Evolutionary conservation across 2,329 filamentous ascomycete species (phyloP).

Genomic region (Fusarium beomiforme): DNA sequence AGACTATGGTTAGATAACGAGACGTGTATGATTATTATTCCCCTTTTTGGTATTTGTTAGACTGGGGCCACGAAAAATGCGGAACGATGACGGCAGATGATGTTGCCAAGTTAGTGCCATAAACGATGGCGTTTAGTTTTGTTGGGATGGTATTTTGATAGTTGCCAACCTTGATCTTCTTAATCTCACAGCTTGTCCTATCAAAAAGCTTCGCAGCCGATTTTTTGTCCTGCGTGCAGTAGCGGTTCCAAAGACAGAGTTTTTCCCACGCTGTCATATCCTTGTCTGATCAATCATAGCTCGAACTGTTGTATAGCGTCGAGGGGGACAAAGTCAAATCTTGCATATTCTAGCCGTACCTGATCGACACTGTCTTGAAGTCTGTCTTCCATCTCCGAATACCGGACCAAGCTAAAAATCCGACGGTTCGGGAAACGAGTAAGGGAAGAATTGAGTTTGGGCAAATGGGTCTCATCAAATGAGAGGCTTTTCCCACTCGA

Average conservation of each 20-base stretch:
- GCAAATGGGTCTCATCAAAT: conserved; percentile 23
- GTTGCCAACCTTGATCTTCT: background rate
- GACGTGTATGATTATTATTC: conserved; percentile 30
- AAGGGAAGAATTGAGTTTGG: conserved; percentile 23
- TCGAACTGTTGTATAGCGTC: background rate
- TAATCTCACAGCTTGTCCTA: background rate
- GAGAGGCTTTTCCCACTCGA: background rate
- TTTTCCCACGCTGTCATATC: conserved; percentile 10
- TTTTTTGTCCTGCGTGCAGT: background rate
- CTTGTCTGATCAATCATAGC: conserved; percentile 15
- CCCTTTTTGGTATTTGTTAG: conserved; percentile 7
- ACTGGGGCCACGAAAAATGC: conserved; percentile 5
- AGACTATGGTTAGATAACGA: background rate
- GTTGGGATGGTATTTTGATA: conserved; percentile 6
- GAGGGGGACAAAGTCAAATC: conserved; percentile 10
- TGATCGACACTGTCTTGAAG: conserved; percentile 20
- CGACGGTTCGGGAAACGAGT: conserved; percentile 6
- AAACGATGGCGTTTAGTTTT: conserved; percentile 26
- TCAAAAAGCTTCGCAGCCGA: background rate
- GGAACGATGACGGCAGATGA: conserved; percentile 11
- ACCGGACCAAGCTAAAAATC: conserved; percentile 14
- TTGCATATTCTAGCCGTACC: conserved; percentile 20
- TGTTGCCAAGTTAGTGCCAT: background rate
- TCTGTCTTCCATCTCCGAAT: background rate
- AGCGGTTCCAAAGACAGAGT: conserved; percentile 9